Conservation (phyloP, 1,284 basidiomycete genomes). For the Mycosarcoma mackinlayi region DNA sequence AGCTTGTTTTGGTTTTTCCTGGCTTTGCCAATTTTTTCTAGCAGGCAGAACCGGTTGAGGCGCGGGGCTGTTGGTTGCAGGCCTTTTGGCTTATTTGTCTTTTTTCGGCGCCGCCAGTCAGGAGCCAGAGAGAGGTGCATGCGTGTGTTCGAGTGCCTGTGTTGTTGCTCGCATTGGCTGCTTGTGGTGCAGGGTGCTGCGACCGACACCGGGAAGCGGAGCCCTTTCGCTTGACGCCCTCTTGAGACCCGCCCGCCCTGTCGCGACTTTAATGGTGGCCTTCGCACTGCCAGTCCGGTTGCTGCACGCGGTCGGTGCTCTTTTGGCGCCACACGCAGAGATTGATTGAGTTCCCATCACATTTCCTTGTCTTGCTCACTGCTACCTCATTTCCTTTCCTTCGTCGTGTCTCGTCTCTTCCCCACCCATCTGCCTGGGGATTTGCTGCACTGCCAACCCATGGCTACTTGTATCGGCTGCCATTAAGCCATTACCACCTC, state of each 20-base stretch:
- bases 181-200: slow-evolving; percentile 28
- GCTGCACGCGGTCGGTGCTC: not conserved
- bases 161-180: slow-evolving; percentile 18
- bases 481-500: slow-evolving; percentile 1
- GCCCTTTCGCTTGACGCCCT: slow-evolving; percentile 6
- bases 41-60: too few relatives aligned
- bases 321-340: not conserved
- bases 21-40: not conserved
- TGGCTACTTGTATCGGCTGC: slow-evolving; percentile 23
- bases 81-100: too few relatives aligned
- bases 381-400: not conserved
- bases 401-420: not conserved
- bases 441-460: not conserved
- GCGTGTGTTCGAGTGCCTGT: not conserved
- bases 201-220: slow-evolving; percentile 21
- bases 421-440: not conserved
- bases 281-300: not conserved
- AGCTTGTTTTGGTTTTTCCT: too few relatives aligned
- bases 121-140: not conserved
- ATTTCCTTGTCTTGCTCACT: not conserved
- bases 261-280: not conserved
- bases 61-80: too few relatives aligned
- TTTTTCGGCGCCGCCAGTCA: slow-evolving; percentile 1
- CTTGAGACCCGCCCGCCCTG: not conserved
- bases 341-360: not conserved